Evolutionary conservation across 2,329 filamentous ascomycete species (phyloP), one percentile per base, ranked within the genome.

Genomic region (Plectosphaerella plurivora): DNA sequence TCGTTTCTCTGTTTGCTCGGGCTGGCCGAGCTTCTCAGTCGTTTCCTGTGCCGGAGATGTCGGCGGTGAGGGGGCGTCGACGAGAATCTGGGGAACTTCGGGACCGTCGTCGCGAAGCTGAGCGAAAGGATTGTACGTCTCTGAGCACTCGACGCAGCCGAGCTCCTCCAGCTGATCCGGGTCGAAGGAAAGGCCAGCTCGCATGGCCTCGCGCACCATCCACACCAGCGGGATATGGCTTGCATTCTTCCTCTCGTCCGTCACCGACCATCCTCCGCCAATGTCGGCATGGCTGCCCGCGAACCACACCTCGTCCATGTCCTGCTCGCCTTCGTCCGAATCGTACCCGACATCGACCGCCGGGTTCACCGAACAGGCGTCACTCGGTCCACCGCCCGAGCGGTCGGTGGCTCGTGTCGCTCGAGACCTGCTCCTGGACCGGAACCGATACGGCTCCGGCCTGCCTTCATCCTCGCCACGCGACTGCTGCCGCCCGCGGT

Each of bases 271-370:
- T 0, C 89, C 89, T 10, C 89, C 89, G 1, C 89, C 89, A 28
- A 92, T 83, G 56, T 93, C 89, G 2, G 83, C 89, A 57, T 95
- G 89, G 11, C 86, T 84, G 9, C 89, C 89, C 0, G 88, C 77
- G 61, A 94, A 94, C 86, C 87, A 89, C 1, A 93, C 80, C 61
- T 94, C 89, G 54, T 89, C 81, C 47, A 93, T 87, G 58, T 93
- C 87, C 61, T 92, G 88, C 1, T 77, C 74, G 0, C 67, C 69
- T 2, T 75, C 74, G 9, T 76, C 71, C 0, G 72, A 73, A 8
- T 73, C 72, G 6, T 74, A 71, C 1, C 73, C 71, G n/a, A 55
- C 50, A 5, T 66, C 64, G 16, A 61, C 63, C 1, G 62, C 47
- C 10, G 56, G 56, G 5, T 47, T 12, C 11, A 49, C 22, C 1